Percentiles rank a stretch among this genome's conserved stretches.
phyloP scores from a whole-genome alignment of 2,329 filamentous ascomycete species.

The Penicillium sp. region DNA sequence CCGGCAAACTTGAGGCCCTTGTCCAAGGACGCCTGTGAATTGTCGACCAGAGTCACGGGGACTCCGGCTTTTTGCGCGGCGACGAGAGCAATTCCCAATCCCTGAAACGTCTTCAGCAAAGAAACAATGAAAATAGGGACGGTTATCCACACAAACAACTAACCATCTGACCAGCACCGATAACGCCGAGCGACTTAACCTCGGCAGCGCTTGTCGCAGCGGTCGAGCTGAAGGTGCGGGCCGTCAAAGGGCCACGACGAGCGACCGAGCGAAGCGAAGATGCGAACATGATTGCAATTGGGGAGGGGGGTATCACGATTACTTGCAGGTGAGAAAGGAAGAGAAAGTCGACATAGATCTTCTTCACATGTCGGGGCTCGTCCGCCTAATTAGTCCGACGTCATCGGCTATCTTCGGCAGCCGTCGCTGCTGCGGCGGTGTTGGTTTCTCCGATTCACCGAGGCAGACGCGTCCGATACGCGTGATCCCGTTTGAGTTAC shows the following conservation, averaged over 20 bases:
- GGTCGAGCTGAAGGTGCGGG: conserved; percentile 64
- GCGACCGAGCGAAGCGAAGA: conserved; percentile 29
- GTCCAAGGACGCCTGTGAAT: conserved; percentile 73
- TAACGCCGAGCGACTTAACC: conserved; percentile 81
- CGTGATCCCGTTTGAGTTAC: conserved; percentile 18
- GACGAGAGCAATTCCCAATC: conserved; percentile 90
- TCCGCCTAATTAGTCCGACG: conserved; percentile 10
- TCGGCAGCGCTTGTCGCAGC: conserved; percentile 58
- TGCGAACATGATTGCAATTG: conserved; percentile 28
- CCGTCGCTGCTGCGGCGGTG: conserved; percentile 9
- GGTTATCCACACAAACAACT: conserved; percentile 20
- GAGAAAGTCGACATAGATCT: conserved; percentile 11
- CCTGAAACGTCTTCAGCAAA: conserved; percentile 50
- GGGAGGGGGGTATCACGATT: not conserved
- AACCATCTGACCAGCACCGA: conserved; percentile 96
- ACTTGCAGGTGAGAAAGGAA: not conserved
- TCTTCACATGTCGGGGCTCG: conserved; percentile 14
- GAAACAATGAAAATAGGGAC: not conserved
- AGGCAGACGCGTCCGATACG: conserved; percentile 20
- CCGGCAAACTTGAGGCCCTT: conserved; percentile 87
- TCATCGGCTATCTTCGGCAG: conserved; percentile 23
- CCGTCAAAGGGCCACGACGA: conserved; percentile 31
- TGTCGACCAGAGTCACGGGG: conserved; percentile 80
- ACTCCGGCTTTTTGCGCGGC: conserved; percentile 78
- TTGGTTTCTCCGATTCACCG: conserved; percentile 18